Conservation (phyloP, 768 basidiomycete species). For the Cystofilobasidium capitatum region DNA sequence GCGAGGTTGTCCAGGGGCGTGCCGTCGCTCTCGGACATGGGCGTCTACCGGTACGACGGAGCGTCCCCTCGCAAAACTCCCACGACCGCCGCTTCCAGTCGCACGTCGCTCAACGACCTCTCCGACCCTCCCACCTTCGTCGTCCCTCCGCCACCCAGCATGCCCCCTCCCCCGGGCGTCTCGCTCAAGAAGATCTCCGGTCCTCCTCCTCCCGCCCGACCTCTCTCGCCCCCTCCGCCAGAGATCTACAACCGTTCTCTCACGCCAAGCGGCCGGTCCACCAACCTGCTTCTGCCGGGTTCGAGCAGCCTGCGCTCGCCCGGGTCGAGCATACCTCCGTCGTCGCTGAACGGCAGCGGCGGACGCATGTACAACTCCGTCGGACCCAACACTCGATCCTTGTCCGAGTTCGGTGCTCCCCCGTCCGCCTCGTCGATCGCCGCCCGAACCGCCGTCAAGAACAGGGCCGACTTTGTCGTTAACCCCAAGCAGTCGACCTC, state of each 20-base stretch:
- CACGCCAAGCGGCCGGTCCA: conserved; percentile 48
- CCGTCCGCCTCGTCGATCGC: conserved; percentile 4
- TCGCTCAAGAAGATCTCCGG: conserved; percentile 44
- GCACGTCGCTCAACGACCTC: neutral
- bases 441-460: conserved; percentile 24
- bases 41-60: conserved; percentile 18
- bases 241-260: conserved; percentile 80
- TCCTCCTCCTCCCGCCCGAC: conserved; percentile 64
- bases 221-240: conserved; percentile 82
- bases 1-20: neutral
- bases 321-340: conserved; percentile 65
- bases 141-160: conserved; percentile 40
- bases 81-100: neutral
- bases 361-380: neutral
- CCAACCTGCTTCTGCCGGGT: conserved; percentile 42
- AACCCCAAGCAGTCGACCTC: conserved; percentile 6
- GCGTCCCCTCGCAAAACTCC: neutral
- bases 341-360: conserved; percentile 41
- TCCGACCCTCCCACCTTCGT: conserved; percentile 3
- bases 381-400: neutral
- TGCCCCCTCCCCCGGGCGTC: conserved; percentile 68
- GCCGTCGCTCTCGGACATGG: conserved; percentile 16
- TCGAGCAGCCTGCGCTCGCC: neutral
- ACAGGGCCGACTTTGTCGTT: conserved; percentile 24
- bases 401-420: conserved; percentile 13